Percentiles rank a stretch among this genome's conserved stretches.
Conservation (phyloP, 441 rosid species). For the Pelargonium citronellum region DNA sequence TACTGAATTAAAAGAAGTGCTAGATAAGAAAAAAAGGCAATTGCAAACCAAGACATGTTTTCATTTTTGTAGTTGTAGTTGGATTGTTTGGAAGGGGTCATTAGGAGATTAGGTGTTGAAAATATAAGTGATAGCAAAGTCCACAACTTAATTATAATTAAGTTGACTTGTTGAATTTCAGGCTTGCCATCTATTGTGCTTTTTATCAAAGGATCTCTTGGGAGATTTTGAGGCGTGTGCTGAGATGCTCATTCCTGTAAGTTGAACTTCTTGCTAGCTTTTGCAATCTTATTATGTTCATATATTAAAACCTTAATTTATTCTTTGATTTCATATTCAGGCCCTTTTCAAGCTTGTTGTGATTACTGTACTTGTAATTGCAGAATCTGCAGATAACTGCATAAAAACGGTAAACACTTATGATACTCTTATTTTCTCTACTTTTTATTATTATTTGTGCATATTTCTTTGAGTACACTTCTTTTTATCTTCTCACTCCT, state of each 20-base stretch:
- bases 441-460: background rate
- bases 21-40: too few relatives aligned
- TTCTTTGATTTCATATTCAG: constrained; percentile 52
- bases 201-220: constrained; percentile 87
- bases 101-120: background rate
- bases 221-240: constrained; percentile 95
- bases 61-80: background rate
- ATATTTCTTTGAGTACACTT: constrained; percentile 13
- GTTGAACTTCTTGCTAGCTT: constrained; percentile 22
- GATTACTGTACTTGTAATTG: constrained; percentile 99
- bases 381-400: constrained; percentile 98
- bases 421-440: constrained; percentile 17
- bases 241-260: constrained; percentile 85
- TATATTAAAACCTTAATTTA: constrained; percentile 20
- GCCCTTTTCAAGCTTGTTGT: constrained; percentile 99
- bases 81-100: background rate
- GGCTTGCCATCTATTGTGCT: constrained; percentile 92
- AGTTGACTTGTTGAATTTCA: constrained; percentile 26
- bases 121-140: background rate
- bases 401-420: constrained; percentile 70
- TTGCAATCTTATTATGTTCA: constrained; percentile 17
- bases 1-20: too few relatives aligned
- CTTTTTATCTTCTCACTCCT: constrained; percentile 14
- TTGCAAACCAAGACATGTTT: background rate
- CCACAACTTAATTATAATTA: constrained; percentile 8